Base-by-base conservation (phyloP, 202 grass and related monocot species). In the Cymbopogon flexuosus region DNA sequence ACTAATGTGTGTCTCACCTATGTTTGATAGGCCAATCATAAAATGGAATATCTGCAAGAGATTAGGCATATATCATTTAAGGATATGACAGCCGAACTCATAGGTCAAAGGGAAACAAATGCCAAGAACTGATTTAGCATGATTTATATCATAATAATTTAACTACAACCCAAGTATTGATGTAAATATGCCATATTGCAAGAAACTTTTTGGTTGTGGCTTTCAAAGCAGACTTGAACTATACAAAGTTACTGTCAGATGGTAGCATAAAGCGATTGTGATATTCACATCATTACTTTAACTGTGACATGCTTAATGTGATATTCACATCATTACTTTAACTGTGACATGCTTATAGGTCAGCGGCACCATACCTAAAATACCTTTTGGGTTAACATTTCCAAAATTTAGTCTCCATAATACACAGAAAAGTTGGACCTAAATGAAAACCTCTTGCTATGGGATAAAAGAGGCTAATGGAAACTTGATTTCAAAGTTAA, bases 31-130 rank as follows among this genome's bases (percentile, higher is more conserved):
- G 75, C 92, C 92, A 85, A 99, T 96, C 96, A 99, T 90, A 47
- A 99, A 82, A 91, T 93, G 92, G 78, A 99, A 93, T 88, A 99
- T 90, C 96, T 99, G 96, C 88, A 93, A 89, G 78, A 92, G 47
- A 95, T 81, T 75, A 93, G 45, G 45, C 79, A 83, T 67, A 79
- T 71, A 60, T 62, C 52, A 87, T 93, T 93, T 82, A 91, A 77
- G 58, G 75, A 73, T 81, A 64, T 70, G 22, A 24, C 18, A 62
- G 60, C 68, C 62, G 36, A 70, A 23, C 70, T 81, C 54, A 82
- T 75, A 84, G 57, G 42, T 54, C 27, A 76, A 85, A 81, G 36
- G 22, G 22, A 80, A 83, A 72, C 23, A 69, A 47, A 86, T 78
- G 10, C 37, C 16, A 54, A 45, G 23, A 15, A 83, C 22, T 68